Evolutionary conservation across 2,329 filamentous ascomycete species (phyloP).

Genomic region (Nemania sp.): DNA sequence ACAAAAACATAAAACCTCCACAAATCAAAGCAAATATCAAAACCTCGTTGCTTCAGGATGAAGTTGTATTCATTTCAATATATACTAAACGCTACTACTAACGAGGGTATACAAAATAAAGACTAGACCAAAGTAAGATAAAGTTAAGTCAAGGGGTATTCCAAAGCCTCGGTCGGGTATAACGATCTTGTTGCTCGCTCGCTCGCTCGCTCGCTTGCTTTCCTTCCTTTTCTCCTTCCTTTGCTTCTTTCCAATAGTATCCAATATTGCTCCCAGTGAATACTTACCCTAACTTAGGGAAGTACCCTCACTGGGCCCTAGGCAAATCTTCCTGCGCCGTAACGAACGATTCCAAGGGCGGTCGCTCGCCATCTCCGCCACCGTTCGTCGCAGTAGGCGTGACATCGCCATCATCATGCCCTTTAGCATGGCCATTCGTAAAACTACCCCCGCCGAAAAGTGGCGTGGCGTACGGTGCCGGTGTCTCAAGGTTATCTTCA

Average conservation of each 20-base stretch:
- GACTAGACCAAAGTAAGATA: slow-evolving; percentile 3
- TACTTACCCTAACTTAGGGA: too few species aligned
- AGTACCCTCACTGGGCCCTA: slow-evolving; percentile 16
- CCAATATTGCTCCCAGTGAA: too few species aligned
- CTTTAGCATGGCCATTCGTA: background rate
- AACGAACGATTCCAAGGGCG: slow-evolving; percentile 55
- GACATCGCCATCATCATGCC: background rate
- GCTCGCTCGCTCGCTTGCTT: background rate
- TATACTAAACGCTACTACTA: slow-evolving; percentile 2
- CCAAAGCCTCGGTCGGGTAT: slow-evolving; percentile 19
- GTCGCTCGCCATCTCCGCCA: slow-evolving; percentile 23
- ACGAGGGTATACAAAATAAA: slow-evolving; percentile 24
- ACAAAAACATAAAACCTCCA: background rate
- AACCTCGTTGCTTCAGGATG: too few species aligned
- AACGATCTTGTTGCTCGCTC: background rate
- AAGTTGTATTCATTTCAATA: background rate
- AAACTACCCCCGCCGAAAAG: background rate
- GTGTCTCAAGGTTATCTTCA: slow-evolving; percentile 6
- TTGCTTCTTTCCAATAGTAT: background rate
- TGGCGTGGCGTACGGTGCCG: slow-evolving; percentile 22
- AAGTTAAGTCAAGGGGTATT: slow-evolving; percentile 19
- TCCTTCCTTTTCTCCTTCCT: background rate
- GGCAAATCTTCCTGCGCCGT: slow-evolving; percentile 55
- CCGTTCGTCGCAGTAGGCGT: slow-evolving; percentile 15
- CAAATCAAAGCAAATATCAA: background rate